A percentile compares a stretch with the other conserved stretches of the same genome.
phyloP scores from a whole-genome alignment of 768 basidiomycete species.

The Pisolithus orientalis region DNA sequence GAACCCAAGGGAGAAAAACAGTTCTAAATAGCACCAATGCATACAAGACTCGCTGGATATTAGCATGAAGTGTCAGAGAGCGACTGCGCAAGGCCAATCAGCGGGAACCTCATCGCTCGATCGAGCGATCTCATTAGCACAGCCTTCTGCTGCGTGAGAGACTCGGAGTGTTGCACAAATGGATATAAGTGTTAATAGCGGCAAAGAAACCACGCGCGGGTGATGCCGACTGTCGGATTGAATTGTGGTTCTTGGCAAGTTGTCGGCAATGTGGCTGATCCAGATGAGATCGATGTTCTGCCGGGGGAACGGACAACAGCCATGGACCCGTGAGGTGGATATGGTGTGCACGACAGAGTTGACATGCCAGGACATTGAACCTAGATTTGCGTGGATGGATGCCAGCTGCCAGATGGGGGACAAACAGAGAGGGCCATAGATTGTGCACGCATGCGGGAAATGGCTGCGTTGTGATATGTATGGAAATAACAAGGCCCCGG shows the following conservation, averaged over 20 bases:
- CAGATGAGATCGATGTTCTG: background rate
- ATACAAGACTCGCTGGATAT: background rate
- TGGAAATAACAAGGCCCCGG: slow-evolving; percentile 13
- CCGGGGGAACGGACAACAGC: background rate
- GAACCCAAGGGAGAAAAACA: too few species aligned
- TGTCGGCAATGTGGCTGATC: background rate
- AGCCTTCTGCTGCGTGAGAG: background rate
- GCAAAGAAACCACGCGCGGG: background rate
- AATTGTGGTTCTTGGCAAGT: background rate
- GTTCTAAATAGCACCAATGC: background rate
- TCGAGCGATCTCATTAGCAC: background rate
- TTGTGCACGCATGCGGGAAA: background rate
- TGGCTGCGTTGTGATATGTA: background rate
- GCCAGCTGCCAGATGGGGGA: background rate
- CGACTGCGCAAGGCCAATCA: background rate
- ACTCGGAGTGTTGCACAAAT: background rate
- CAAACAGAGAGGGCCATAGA: background rate
- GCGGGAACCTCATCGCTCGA: background rate
- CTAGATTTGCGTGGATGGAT: background rate
- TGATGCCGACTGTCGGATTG: background rate
- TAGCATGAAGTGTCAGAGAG: background rate
- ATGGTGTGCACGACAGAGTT: background rate
- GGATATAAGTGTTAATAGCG: background rate
- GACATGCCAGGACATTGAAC: background rate
- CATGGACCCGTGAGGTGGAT: background rate